Evolutionary conservation across 257 asterid species (phyloP), one percentile per base, ranked within the genome.

Genomic region (Eucommia ulmoides): DNA sequence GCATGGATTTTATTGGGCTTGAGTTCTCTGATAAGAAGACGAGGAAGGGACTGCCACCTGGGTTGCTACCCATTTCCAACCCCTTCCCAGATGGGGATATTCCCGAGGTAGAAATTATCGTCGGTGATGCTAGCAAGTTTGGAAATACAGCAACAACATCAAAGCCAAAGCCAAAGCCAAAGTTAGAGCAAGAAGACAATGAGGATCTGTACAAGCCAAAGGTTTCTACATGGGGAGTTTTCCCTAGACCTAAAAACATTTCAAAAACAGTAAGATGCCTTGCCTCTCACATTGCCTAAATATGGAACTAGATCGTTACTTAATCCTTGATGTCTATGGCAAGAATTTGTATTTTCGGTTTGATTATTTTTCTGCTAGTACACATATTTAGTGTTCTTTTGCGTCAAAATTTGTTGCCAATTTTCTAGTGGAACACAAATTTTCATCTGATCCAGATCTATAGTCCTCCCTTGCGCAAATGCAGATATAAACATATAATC

Each of bases 191-290:
- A 24, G 86, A 73, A 50, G 74, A 74, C 33, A 72, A 67, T 41
- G 48, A 3, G 8, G 84, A 82, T 26, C 60, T 71, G 19, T 89
- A 82, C 54, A 89, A 78, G 74, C 98, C 98, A 6, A 89, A 80
- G 80, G 94, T 85, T 60, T 85, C 98, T 56, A 89, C 94, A 12
- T 89, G 98, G 96, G 98, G 98, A 49, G 81, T 85, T 68, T 89
- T 89, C 57, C 94, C 96, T 6, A 82, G 96, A 62, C 96, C 96
- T 3, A 76, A 59, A 51, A 60, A 89, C 77, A 89, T 89, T 57
- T 85, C 98, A 0, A 70, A 77, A 68, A 53, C 94, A 3, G 98
- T 89, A 73, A 67, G 84, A 49, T 60, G 22, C 53, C 52, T n/a
- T 55, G 48, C 19, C n/a, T 3, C 4, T 9, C 19, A 38, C 15